Evolutionary conservation across 441 rosid species (phyloP), one percentile per base, ranked within the genome.

Genomic region (Mallotus japonicus): DNA sequence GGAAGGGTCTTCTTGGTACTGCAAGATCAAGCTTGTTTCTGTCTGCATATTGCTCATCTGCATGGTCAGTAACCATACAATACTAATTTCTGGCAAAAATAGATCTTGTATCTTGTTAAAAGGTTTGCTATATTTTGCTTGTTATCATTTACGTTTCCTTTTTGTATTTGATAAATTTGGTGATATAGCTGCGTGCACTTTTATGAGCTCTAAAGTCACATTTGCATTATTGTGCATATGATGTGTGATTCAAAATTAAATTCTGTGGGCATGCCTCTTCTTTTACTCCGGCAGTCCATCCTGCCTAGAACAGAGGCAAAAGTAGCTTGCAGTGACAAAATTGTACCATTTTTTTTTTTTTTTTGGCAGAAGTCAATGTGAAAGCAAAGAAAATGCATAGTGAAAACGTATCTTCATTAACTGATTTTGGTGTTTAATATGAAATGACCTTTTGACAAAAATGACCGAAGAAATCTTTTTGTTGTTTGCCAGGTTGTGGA

Each of bases 1-100:
- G 88, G 53, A 95, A 92, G 81, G 86, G 94, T 76, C 90, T 95
- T 77, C 75, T 89, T 64, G 97, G 97, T 57, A 92, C 92, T 28
- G 88, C 92, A 53, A 88, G 97, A 86, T 95, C 99, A 78, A 95
- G 97, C 86, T 87, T 91, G 80, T 95, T 95, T 85, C 89, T 95
- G 56, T 87, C 97, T 47, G 79, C 80, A 16, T 95, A 95, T 83
- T 92, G 97, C 83, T 68, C 99, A 69, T 95, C 97, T 70, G 94
- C 99, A 69, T 95, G 99, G 97, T 91, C 75, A 80, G 90, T 72
- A 22, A 73, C 74, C 24, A 22, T 70, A 42, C 53, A 47, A 55
- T 40, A 44, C 16, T 59, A 22, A 0, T 55, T 65, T 4, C 61
- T 47, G 50, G 62, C 40, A 11, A 60, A 57, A 34, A 28, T 13